Conservation (phyloP, 495 filamentous ascomycete genomes). For the Darksidea phi region DNA sequence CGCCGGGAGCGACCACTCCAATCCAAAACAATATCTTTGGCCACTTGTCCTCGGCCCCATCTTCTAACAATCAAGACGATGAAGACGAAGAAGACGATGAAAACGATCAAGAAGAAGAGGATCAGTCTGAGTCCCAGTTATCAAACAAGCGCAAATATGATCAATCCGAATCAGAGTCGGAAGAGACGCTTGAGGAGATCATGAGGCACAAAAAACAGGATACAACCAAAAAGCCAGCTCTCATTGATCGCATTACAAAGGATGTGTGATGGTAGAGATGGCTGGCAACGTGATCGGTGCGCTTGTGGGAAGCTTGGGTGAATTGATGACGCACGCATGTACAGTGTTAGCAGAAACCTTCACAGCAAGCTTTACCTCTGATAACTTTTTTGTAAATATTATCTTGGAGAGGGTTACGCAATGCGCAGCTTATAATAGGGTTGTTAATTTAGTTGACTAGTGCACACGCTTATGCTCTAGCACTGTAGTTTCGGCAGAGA, state of each 20-base stretch:
- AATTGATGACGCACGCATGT: background rate
- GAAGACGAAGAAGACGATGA: slow-evolving; percentile 10
- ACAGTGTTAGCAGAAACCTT: too few relatives aligned
- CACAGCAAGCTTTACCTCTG: too few relatives aligned
- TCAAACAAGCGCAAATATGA: background rate
- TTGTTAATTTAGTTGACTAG: too few relatives aligned
- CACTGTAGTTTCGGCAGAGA: too few relatives aligned
- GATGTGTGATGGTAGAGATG: background rate
- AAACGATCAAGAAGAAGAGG: slow-evolving; percentile 13
- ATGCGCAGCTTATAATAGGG: too few relatives aligned
- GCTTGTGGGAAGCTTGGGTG: background rate
- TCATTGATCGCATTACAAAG: slow-evolving; percentile 3
- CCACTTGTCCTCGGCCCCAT: slow-evolving; percentile 20
- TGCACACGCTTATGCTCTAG: too few relatives aligned
- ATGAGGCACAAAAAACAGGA: slow-evolving; percentile 21
- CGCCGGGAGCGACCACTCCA: background rate
- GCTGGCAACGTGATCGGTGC: background rate
- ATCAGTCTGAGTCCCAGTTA: background rate
- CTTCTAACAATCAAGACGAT: slow-evolving; percentile 19
- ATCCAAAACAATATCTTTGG: slow-evolving; percentile 24
- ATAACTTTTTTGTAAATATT: too few relatives aligned
- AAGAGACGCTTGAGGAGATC: slow-evolving; percentile 18
- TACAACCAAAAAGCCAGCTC: background rate
- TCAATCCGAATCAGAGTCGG: slow-evolving; percentile 5
- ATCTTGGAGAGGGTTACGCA: too few relatives aligned